Percentiles rank a stretch among this genome's conserved stretches.
Evolutionary conservation across 352 stramenopile species (phyloP).

Genomic region (Phytophthora kernoviae): DNA sequence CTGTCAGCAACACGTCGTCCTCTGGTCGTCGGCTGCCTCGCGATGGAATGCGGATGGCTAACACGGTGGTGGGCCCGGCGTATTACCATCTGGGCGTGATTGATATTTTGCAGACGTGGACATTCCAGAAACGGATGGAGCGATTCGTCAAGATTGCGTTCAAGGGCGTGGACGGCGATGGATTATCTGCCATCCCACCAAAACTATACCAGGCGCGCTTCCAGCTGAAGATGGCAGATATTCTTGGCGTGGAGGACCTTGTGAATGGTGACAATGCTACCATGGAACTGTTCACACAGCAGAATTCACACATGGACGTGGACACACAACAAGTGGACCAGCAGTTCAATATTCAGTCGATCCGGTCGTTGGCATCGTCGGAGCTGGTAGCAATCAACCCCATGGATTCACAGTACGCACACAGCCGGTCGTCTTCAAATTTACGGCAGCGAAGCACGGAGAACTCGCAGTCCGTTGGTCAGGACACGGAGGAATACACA

Average conservation of each 20-base stretch:
- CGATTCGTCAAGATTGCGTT: constrained; percentile 90
- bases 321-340: constrained; percentile 68
- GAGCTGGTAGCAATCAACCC: constrained; percentile 67
- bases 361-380: constrained; percentile 67
- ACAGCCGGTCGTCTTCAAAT: constrained; percentile 53
- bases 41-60: constrained; percentile 84
- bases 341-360: constrained; percentile 63
- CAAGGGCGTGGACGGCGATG: constrained; percentile 77
- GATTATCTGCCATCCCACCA: constrained; percentile 83
- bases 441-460: constrained; percentile 65
- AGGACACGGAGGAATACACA: constrained; percentile 84
- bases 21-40: constrained; percentile 72
- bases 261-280: constrained; percentile 46
- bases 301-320: constrained; percentile 90
- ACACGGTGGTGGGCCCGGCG: constrained; percentile 85
- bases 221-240: constrained; percentile 87
- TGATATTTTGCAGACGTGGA: constrained; percentile 92
- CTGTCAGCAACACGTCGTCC: constrained; percentile 71
- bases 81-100: constrained; percentile 93
- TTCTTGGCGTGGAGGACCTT: constrained; percentile 80
- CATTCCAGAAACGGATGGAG: constrained; percentile 86
- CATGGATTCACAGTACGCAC: constrained; percentile 70
- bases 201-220: constrained; percentile 88
- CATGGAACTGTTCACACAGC: constrained; percentile 76
- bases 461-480: constrained; percentile 68